Base-by-base conservation (phyloP, 1,284 basidiomycete species). In the Calocybe gambosa region DNA sequence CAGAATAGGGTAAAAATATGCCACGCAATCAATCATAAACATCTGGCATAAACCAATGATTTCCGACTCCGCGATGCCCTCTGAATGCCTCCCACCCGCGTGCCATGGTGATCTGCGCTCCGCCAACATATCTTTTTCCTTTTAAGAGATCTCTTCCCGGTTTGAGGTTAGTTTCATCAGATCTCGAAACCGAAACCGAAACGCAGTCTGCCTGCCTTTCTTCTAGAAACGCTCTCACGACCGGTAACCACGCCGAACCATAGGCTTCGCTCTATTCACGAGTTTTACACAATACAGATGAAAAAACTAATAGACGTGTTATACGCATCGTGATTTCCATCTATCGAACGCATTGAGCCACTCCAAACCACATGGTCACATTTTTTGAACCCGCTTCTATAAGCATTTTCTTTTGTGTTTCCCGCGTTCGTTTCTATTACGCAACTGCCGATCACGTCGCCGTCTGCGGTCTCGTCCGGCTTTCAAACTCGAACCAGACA, bases 361-460 rank as follows among this genome's bases (percentile, higher is more conserved):
- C 8, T 20, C 9, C 20, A 18, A 31, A 33, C 42, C 47, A 46
- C 47, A 49, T 49, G 50, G 47, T 26, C 42, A 39, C 1, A 2
- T 9, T 10, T 16, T 20, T n/a, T n/a, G n/a, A n/a, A n/a, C n/a
- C 21, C 26, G 25, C 13, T 38, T 23, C 39, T 23, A 47, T 4
- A 50, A 43, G 38, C 39, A 41, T 35, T 23, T 19, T 42, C 49
- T 34, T 38, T 46, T 41, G 49, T 50, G 42, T 44, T 46, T 36
- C 43, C 49, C 46, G 43, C 42, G 38, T 31, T 5, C 43, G n/a
- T 53, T 48, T 38, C 34, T 31, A 49, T 53, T 53, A 53, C 42
- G 23, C 47, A 53, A 51, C 23, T 49, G 51, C 51, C 51, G 51
- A 53, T 53, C 51, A 53, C 36, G 38, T 50, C 51, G 51, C 51